These are phyloP conservation scores for Boletus huronensis DNA, from an alignment of 768 basidiomycete genomes.

Conservation along the genomic window DNA sequence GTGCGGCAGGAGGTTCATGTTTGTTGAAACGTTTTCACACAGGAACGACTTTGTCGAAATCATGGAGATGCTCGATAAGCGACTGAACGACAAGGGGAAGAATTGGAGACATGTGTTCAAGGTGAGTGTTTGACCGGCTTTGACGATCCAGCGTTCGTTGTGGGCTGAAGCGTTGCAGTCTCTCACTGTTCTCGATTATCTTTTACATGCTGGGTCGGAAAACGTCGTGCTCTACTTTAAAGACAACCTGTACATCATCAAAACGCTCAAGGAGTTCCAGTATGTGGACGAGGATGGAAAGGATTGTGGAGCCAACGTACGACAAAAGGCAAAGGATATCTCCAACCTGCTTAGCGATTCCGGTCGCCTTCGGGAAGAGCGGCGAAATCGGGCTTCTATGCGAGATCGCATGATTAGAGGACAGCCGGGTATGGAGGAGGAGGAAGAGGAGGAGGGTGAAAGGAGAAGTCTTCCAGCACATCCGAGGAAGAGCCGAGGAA, in stretches of 20 bases:
- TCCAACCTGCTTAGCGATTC: conserved; percentile 90
- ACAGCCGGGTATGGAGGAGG: conserved; percentile 37
- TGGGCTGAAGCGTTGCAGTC: conserved; percentile 45
- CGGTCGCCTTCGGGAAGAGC: conserved; percentile 77
- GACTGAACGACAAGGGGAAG: conserved; percentile 98
- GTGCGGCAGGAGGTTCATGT: not conserved
- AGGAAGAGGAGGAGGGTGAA: conserved; percentile 21
- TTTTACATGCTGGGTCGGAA: conserved; percentile 93
- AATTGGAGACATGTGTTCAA: conserved; percentile 99
- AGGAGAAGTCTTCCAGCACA: conserved; percentile 9
- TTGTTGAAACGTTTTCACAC: not conserved
- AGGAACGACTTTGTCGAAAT: conserved; percentile 97
- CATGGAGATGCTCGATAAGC: conserved; percentile 99
- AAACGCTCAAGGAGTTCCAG: conserved; percentile 98
- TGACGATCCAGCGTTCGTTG: not conserved
- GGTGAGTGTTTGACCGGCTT: conserved; percentile 39
- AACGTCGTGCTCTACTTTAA: conserved; percentile 98
- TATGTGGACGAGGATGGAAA: conserved; percentile 93
- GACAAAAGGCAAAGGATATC: conserved; percentile 97
- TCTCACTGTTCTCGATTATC: conserved; percentile 92
- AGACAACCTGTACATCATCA: conserved; percentile 96
- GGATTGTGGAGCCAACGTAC: conserved; percentile 97
- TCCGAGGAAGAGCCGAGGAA: conserved; percentile 14
- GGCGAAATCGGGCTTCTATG: conserved; percentile 84
- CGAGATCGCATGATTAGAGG: conserved; percentile 89